phyloP scores from a whole-genome alignment of 768 basidiomycete species.

The Lactarius sanguifluus region DNA sequence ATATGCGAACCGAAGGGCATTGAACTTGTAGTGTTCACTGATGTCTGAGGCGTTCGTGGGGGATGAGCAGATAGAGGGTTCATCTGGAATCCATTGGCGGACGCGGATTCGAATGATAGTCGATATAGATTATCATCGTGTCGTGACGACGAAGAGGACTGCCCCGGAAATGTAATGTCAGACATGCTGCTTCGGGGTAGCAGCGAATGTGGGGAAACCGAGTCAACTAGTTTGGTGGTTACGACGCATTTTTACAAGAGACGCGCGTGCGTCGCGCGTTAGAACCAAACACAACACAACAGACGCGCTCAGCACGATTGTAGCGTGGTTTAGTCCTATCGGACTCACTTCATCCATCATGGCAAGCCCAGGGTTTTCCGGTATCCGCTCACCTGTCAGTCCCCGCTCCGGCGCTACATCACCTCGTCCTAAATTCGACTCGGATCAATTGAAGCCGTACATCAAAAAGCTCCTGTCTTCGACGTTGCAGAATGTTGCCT shows the following conservation, averaged over 20 bases:
- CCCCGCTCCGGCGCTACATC: constrained; percentile 64
- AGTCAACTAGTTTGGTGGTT: constrained; percentile 1
- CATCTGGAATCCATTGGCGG: constrained; percentile 63
- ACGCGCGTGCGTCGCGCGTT: constrained; percentile 14
- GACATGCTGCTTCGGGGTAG: constrained; percentile 49
- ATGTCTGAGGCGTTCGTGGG: constrained; percentile 70
- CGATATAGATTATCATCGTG: constrained; percentile 53
- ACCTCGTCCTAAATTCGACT: constrained; percentile 59
- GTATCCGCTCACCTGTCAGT: constrained; percentile 61
- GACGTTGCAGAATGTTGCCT: constrained; percentile 60
- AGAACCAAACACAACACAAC: constrained; percentile 25
- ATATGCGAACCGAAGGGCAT: constrained; percentile 37
- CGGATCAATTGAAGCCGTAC: constrained; percentile 70
- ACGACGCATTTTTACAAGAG: not conserved
- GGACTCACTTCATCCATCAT: constrained; percentile 5
- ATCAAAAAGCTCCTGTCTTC: constrained; percentile 78
- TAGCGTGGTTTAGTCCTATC: not conserved
- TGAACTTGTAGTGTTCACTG: constrained; percentile 35
- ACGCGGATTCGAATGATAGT: constrained; percentile 50
- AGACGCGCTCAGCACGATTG: constrained; percentile 4
- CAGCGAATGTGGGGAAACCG: constrained; percentile 9
- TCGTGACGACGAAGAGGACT: constrained; percentile 43
- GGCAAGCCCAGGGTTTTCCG: constrained; percentile 29
- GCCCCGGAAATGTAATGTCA: constrained; percentile 60
- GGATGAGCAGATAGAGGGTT: constrained; percentile 80